Base-by-base conservation (phyloP, 1,139 yeast genomes). In the Candida albicans region DNA sequence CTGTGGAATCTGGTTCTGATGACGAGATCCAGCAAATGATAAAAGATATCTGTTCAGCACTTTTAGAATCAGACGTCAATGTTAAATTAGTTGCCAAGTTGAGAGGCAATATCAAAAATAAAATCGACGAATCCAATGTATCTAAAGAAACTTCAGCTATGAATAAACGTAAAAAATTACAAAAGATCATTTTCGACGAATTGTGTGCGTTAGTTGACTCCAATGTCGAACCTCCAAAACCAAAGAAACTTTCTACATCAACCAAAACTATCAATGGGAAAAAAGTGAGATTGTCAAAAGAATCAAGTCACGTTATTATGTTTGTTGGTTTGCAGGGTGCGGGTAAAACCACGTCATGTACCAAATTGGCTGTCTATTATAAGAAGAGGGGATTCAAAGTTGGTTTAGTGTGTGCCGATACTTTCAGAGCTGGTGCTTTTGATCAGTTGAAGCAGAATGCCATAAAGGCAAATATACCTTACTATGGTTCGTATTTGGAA, bases 381-480 rank as follows among this genome's bases (percentile, higher is more conserved):
- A 93, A 91, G 59, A 82, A 93, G 62, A 76, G 98, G 61, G 97
- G 97, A 1, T 89, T 84, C 67, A 90, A 89, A 61, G 96, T 90
- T 37, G 99, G 99, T 42, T 73, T 93, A 58, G 98, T 93, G 26
- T 95, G 99, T 80, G 99, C 99, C 2, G 99, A 93, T 74, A 93
- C 99, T 33, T 93, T 93, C 74, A 83, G 99, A 76, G 99, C 99
- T 30, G 99, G 99, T 76, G 99, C 99, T 1, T 93, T 93, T 72
- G 99, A 93, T 67, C 99, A 93, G 73, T 78, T 93, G 67, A 93
- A 93, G 62, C 99, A 93, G 68, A 93, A 93, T 65, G 98, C 99
- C 25, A 89, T 93, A 42, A 89, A 90, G 69, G 95, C 99, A 0
- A 81, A 87, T 54, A 89, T 93, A 45, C 98, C 99, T 34, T 93